Conservation (phyloP, 23 red algal species). For the Cyanidiococcus yangmingshanensis region DNA sequence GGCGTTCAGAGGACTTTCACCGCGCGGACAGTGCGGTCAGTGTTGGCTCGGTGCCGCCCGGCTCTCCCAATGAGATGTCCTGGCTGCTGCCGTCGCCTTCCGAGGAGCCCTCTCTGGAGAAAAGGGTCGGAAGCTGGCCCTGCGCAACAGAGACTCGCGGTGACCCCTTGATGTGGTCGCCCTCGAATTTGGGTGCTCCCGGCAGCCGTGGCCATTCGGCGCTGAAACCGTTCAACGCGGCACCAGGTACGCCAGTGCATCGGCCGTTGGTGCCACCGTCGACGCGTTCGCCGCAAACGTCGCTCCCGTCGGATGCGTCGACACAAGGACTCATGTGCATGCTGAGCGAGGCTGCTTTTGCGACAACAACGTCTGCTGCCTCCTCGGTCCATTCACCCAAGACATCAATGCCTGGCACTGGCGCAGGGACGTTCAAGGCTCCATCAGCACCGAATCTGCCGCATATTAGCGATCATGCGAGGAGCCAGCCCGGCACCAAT, state of each 20-base stretch:
- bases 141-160: not conserved
- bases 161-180: not conserved
- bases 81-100: constrained; percentile 2
- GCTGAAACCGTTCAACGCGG: constrained; percentile 14
- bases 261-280: not conserved
- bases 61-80: not conserved
- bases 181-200: not conserved
- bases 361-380: not conserved
- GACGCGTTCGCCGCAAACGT: not conserved
- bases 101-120: not conserved
- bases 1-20: no score
- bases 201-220: not conserved
- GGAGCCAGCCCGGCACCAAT: not conserved
- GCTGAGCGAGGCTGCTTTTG: not conserved
- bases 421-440: not conserved
- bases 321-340: not conserved
- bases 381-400: not conserved
- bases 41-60: not conserved
- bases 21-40: not conserved
- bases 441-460: not conserved
- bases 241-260: constrained; percentile 11
- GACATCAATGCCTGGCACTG: not conserved
- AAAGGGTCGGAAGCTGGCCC: not conserved
- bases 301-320: not conserved
- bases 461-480: not conserved